Conservation (phyloP, 164 flowering plant genomes). For the Chimonanthus salicifolius region DNA sequence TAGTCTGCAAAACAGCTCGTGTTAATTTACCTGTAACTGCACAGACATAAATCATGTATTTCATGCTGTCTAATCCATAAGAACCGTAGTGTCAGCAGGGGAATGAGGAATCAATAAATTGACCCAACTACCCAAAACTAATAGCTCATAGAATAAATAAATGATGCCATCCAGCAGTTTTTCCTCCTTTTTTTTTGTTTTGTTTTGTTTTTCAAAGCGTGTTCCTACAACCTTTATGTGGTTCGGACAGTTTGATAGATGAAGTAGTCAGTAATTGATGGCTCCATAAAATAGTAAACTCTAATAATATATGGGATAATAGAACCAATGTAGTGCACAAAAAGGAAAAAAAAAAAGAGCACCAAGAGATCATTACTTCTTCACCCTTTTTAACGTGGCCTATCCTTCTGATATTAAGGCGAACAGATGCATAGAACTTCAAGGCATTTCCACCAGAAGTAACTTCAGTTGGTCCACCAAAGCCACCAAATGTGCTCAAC, state of each 20-base stretch:
- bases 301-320: background rate
- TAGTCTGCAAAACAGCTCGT: constrained; percentile 35
- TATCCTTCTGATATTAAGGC: constrained; percentile 68
- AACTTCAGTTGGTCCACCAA: constrained; percentile 80
- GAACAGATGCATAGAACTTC: constrained; percentile 95
- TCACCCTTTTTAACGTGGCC: constrained; percentile 86
- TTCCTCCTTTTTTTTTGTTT: no score
- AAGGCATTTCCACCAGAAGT: constrained; percentile 98
- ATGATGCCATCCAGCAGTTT: no score
- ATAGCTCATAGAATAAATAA: no score
- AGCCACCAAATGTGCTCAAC: constrained; percentile 75
- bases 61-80: no score
- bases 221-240: no score
- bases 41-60: background rate
- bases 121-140: no score
- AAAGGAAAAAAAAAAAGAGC: background rate
- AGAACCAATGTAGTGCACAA: background rate
- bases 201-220: no score
- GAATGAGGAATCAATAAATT: no score
- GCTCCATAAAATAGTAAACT: background rate
- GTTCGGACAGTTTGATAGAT: no score
- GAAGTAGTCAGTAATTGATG: background rate
- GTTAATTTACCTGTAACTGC: background rate
- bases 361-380: constrained; percentile 43
- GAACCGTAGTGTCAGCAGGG: no score